Evolutionary conservation across 306 rosid species (phyloP), one percentile per base, ranked within the genome.

Genomic region (Cicer cuneatum): DNA sequence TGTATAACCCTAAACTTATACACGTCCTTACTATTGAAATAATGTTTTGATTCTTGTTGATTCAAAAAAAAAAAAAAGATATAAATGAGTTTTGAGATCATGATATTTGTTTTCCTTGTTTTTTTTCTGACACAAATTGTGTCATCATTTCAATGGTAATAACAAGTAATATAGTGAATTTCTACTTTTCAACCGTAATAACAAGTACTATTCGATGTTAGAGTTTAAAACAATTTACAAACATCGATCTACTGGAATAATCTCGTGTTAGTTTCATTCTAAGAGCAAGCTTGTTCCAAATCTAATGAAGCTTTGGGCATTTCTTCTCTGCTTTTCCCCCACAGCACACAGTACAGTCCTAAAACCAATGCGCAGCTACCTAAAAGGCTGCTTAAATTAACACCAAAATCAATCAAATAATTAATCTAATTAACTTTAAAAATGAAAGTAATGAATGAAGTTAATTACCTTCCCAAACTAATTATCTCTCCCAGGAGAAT

Each of bases 241-340:
- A 8, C 1, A 33, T 33, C 3, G 11, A 1, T 13, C 16, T 7
- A 35, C 1, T 6, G 1, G 33, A 59, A 12, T 29, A 7, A 7
- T 59, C 66, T 33, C 43, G 7, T 13, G 41, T 2, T 59, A 12
- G 43, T 37, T 59, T 59, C 43, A 7, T 2, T 59, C 66, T 12
- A 24, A 59, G 19, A 10, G 10, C 37, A 64, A 11, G 69, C 40
- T 19, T 42, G 65, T 73, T 84, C 85, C 39, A 81, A n/a, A 35
- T 84, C 87, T 18, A 15, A 38, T 0, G 80, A 72, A 41, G 72
- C 45, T 46, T 56, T 80, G 0, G 24, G 43, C 58, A 65, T 52
- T 58, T 85, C 65, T 69, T 92, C 98, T 81, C 78, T 90, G 29
- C 85, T 85, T 74, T 92, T 92, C 6, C 87, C 98, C 96, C 98